These are phyloP conservation scores for Arctostaphylos glauca DNA, from an alignment of 148 eudicot genomes.

Conservation along the genomic window DNA sequence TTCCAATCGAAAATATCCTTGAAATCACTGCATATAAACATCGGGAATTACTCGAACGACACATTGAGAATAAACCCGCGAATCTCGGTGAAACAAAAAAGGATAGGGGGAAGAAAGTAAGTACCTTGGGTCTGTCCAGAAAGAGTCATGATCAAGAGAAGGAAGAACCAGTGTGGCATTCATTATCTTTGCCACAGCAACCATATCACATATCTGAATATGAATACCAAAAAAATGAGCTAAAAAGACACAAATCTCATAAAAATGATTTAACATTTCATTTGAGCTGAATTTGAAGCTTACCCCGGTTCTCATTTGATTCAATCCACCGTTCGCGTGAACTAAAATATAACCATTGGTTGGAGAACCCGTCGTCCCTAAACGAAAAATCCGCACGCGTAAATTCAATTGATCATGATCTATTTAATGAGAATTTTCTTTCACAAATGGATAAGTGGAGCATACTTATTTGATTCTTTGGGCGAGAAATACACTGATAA, in stretches of 20 bases:
- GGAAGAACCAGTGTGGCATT: conserved; percentile 77
- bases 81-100: not conserved
- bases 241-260: not conserved
- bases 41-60: not conserved
- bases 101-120: not conserved
- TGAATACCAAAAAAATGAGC: not conserved
- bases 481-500: conserved; percentile 42
- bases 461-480: conserved; percentile 42
- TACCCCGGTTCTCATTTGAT: conserved; percentile 70
- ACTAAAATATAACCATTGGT: conserved; percentile 52
- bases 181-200: conserved; percentile 65
- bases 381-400: not conserved
- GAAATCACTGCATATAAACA: conserved; percentile 44
- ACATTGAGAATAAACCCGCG: not conserved
- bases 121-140: conserved; percentile 80
- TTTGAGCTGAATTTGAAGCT: conserved; percentile 6
- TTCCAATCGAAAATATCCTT: conserved; percentile 70
- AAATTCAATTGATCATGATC: not conserved
- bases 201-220: conserved; percentile 75
- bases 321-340: conserved; percentile 59
- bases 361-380: conserved; percentile 26
- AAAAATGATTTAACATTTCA: not conserved
- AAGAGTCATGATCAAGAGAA: conserved; percentile 62
- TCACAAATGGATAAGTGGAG: not conserved
- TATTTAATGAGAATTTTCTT: no score